Conservation (phyloP, 2,329 filamentous ascomycete genomes). For the Kalaharituber pfeilii region DNA sequence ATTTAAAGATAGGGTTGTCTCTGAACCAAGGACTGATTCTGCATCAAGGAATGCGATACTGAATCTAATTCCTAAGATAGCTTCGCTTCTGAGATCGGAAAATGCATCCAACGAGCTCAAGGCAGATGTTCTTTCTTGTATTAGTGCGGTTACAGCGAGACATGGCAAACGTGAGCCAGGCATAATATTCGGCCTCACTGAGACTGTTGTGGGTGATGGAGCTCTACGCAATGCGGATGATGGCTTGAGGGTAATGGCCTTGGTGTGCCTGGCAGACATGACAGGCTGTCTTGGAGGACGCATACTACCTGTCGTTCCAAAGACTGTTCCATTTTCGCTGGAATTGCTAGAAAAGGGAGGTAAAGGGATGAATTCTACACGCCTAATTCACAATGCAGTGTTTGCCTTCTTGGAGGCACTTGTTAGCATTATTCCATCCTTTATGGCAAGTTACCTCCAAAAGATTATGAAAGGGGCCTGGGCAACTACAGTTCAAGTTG, state of each 20-base stretch:
- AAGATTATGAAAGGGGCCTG: conserved; percentile 40
- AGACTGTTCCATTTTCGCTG: conserved; percentile 54
- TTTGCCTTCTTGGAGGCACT: conserved; percentile 66
- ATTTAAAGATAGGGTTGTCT: conserved; percentile 60
- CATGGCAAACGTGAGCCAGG: conserved; percentile 84
- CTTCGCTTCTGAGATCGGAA: conserved; percentile 54
- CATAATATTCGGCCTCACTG: conserved; percentile 55
- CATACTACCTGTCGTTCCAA: conserved; percentile 66
- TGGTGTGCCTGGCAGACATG: conserved; percentile 75
- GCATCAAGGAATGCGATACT: conserved; percentile 54
- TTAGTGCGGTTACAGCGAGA: conserved; percentile 84
- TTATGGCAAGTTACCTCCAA: conserved; percentile 65
- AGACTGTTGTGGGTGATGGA: conserved; percentile 55
- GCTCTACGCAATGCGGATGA: conserved; percentile 60
- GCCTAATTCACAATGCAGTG: conserved; percentile 53
- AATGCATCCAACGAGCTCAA: conserved; percentile 66
- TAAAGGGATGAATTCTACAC: neutral
- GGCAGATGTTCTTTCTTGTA: conserved; percentile 53
- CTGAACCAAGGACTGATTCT: conserved; percentile 51
- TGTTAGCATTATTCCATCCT: conserved; percentile 71
- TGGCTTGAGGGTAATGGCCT: conserved; percentile 61
- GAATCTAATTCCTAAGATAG: conserved; percentile 62
- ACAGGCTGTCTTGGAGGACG: conserved; percentile 75
- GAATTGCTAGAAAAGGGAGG: neutral
- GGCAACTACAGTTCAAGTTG: conserved; percentile 45